Evolutionary conservation across 75 land plant species (phyloP), one percentile per base, ranked within the genome.

Genomic region (Pinus taeda): DNA sequence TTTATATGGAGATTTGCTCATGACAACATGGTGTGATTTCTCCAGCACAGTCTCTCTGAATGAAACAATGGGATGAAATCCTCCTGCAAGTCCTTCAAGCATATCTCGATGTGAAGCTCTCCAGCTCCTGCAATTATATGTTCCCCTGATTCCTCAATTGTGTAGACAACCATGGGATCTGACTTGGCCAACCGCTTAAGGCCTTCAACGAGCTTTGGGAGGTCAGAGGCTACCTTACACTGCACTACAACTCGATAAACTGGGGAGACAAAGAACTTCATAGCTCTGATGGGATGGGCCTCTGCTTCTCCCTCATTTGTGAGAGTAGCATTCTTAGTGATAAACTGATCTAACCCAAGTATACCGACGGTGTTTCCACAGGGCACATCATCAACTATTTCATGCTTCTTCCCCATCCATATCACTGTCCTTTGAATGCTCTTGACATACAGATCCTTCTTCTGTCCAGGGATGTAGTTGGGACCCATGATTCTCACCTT

Each of bases 361-460:
- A 91, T 67, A 58, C 92, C 93, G 37, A 91, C 93, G 14, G 93
- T 91, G 85, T 91, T 91, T 29, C 93, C 93, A 77, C 91, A 91
- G 12, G 93, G 93, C 26, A 91, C 93, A 80, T 91, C 93, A 80
- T 91, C 93, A 11, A 89, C 93, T 1, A 89, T 85, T 75, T 91
- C 93, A 75, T 91, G 91, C 85, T 81, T 87, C 83, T 85, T 87
- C 8, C 93, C 92, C 93, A 91, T 91, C 93, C 95, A 92, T 71
- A 90, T 92, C 53, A 92, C 95, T 73, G 91, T 93, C 70, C 95
- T 88, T 82, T 90, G 93, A n/a, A 91, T 92, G 67, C 84, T 86
- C 87, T 91, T 91, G 30, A 81, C 77, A 73, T 91, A 90, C 81
- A 75, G 60, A 74, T 91, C 93, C 79, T 91, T 88, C 88, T 91